These are phyloP conservation scores for Nematodospora valgi DNA, from an alignment of 805 yeast species.

Conservation along the genomic window DNA sequence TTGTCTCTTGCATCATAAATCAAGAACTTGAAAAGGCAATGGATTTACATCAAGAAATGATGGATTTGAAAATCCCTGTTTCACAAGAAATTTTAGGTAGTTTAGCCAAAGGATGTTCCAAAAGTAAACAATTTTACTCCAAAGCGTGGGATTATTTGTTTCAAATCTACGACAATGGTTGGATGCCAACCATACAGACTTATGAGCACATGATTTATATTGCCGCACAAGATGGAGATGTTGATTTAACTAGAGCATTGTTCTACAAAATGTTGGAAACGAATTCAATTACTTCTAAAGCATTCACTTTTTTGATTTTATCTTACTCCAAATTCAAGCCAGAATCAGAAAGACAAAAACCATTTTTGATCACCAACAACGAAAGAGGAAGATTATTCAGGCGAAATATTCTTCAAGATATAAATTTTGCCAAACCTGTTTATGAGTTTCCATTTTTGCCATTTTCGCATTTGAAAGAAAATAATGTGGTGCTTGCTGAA, in stretches of 20 bases:
- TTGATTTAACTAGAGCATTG: constrained; percentile 65
- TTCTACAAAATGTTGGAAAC: constrained; percentile 45
- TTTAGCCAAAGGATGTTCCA: constrained; percentile 65
- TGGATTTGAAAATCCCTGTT: constrained; percentile 18
- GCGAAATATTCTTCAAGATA: constrained; percentile 39
- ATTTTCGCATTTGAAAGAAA: constrained; percentile 34
- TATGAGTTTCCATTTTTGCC: constrained; percentile 69
- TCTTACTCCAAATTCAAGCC: constrained; percentile 42
- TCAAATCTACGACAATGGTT: constrained; percentile 49
- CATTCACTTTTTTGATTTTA: constrained; percentile 45
- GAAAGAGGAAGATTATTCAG: constrained; percentile 48
- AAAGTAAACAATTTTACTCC: constrained; percentile 40
- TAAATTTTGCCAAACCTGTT: constrained; percentile 6
- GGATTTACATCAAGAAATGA: constrained; percentile 73
- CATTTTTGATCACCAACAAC: constrained; percentile 37
- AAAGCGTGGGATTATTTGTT: constrained; percentile 79
- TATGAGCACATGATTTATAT: constrained; percentile 70
- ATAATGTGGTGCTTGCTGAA: constrained; percentile 58
- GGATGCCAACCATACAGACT: constrained; percentile 46
- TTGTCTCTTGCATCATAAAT: constrained; percentile 60
- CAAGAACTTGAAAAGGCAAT: constrained; percentile 70
- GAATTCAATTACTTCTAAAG: constrained; percentile 29
- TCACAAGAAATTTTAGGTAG: constrained; percentile 45
- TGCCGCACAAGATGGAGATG: constrained; percentile 79
- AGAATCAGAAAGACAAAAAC: constrained; percentile 12